Conservation (phyloP, 768 basidiomycete species). For the Tricholoma saponaceum region DNA sequence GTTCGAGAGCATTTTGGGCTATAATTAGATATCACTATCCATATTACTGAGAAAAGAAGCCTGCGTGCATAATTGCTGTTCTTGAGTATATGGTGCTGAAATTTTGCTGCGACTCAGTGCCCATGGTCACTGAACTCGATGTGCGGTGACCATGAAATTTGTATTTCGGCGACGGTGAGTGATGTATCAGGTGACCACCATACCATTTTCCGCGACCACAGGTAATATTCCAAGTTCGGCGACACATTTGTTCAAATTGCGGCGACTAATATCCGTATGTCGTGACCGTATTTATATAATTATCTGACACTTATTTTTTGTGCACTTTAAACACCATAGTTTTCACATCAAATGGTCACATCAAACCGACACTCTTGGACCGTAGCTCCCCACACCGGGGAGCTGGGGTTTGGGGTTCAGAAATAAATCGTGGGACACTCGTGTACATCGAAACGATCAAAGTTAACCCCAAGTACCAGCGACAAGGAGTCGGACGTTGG, state of each 20-base stretch:
- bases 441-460: not conserved
- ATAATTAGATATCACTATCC: too few relatives aligned
- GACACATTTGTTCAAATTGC: not conserved
- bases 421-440: not conserved
- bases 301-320: too few relatives aligned
- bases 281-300: not conserved
- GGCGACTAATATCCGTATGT: not conserved
- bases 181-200: not conserved
- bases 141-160: not conserved
- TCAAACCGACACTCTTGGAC: too few relatives aligned
- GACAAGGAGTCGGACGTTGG: not conserved
- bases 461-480: not conserved
- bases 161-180: not conserved
- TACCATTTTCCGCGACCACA: not conserved
- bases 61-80: not conserved
- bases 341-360: too few relatives aligned
- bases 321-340: too few relatives aligned
- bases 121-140: too few relatives aligned
- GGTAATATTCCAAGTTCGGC: not conserved
- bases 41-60: not conserved
- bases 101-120: not conserved
- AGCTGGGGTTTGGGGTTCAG: not conserved
- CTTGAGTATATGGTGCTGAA: not conserved
- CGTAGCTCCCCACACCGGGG: not conserved
- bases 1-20: too few relatives aligned